These are phyloP conservation scores for Phlyctochytrium planicorne DNA, from an alignment of 192 early-diverging fungal species.

Conservation along the genomic window DNA sequence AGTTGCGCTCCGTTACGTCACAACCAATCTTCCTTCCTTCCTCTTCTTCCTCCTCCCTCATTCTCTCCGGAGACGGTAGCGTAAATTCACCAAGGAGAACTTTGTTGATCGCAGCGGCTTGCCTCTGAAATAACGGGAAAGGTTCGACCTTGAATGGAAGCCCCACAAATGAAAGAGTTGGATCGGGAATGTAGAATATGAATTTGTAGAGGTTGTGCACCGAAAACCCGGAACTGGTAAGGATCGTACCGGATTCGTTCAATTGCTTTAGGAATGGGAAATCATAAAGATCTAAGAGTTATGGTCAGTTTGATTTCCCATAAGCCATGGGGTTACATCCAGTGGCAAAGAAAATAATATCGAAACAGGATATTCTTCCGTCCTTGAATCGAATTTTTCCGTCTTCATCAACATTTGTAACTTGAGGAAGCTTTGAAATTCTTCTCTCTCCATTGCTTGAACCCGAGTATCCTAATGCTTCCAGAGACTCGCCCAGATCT, in stretches of 20 bases:
- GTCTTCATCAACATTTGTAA: background rate
- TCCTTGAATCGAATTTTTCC: background rate
- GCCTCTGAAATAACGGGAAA: constrained; percentile 44
- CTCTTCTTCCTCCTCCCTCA: background rate
- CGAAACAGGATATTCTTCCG: background rate
- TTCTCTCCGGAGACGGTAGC: background rate
- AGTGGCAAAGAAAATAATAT: background rate
- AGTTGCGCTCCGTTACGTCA: no score
- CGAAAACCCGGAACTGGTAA: background rate
- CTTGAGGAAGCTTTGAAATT: background rate
- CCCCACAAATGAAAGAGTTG: constrained; percentile 54
- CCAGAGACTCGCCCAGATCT: background rate
- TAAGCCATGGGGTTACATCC: background rate
- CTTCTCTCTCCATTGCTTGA: background rate
- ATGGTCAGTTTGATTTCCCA: no score
- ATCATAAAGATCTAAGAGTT: constrained; percentile 33
- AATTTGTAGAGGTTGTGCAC: constrained; percentile 35
- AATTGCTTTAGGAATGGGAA: constrained; percentile 50
- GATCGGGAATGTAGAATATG: constrained; percentile 50
- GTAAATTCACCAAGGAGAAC: background rate
- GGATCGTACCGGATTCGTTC: background rate
- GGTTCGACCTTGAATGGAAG: constrained; percentile 52
- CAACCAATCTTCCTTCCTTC: background rate
- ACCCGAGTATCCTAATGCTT: background rate
- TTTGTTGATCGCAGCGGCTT: background rate